phyloP scores from a whole-genome alignment of 768 basidiomycete genomes.

The Candolleomyces efflorescens region DNA sequence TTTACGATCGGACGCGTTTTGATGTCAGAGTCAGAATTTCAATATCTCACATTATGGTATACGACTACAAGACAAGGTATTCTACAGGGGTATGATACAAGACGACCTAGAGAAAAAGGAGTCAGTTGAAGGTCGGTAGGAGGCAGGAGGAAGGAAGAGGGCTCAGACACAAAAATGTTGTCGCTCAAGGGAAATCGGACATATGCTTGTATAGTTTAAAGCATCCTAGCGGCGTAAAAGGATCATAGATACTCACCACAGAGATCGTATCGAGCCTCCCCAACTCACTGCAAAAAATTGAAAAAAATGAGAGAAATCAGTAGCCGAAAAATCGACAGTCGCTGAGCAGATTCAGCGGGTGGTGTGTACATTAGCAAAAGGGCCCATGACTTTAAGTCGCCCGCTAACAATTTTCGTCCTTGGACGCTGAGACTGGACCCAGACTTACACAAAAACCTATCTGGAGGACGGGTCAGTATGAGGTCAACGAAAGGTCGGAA shows the following conservation, averaged over 20 bases:
- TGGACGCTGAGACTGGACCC: not conserved
- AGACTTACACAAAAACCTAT: conserved; percentile 3
- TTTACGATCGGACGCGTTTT: conserved; percentile 2
- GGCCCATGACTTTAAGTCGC: conserved; percentile 8
- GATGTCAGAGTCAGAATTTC: not conserved
- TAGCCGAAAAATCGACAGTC: not conserved
- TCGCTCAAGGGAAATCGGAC: conserved; percentile 7
- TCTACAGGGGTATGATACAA: too few relatives aligned
- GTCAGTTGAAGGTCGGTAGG: not conserved
- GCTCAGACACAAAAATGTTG: conserved; percentile 9
- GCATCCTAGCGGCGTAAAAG: conserved; percentile 3
- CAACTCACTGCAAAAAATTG: not conserved
- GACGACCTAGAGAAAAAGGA: not conserved
- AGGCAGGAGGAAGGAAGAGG: not conserved
- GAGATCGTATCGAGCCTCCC: not conserved
- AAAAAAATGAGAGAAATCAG: not conserved
- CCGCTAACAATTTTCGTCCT: conserved; percentile 13
- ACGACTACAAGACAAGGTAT: too few relatives aligned
- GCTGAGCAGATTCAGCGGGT: conserved; percentile 4
- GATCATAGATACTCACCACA: not conserved
- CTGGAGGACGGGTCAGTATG: conserved; percentile 2
- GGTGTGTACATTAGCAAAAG: conserved; percentile 10
- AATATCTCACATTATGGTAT: not conserved
- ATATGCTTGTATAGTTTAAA: conserved; percentile 11
- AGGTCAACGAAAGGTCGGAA: not conserved